Evolutionary conservation across 306 rosid species (phyloP).

Genomic region (Lotus japonicus): DNA sequence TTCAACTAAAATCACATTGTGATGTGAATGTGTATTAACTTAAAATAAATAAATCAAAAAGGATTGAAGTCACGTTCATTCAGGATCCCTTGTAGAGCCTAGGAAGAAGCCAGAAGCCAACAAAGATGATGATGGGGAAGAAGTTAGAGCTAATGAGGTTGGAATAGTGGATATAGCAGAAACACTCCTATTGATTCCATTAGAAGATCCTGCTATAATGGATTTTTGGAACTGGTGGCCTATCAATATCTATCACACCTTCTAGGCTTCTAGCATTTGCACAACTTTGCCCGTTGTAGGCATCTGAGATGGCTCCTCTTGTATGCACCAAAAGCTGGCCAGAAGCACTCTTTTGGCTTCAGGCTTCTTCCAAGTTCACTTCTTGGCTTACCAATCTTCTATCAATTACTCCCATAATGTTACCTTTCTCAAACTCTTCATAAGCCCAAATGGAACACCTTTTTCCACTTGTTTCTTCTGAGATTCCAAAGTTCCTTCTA

Average conservation of each 20-base stretch:
- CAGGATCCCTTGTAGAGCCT: conserved; percentile 21
- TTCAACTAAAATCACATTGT: too few relatives aligned
- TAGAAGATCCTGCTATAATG: conserved; percentile 15
- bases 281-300: conserved; percentile 70
- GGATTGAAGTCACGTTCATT: conserved; percentile 28
- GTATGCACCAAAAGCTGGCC: conserved; percentile 81
- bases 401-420: conserved; percentile 49
- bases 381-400: conserved; percentile 37
- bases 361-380: conserved; percentile 58
- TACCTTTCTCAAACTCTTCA: conserved; percentile 66
- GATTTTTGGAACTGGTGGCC: conserved; percentile 55
- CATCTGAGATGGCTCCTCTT: conserved; percentile 69
- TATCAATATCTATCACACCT: conserved; percentile 55
- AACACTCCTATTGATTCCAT: conserved; percentile 30
- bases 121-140: conserved; percentile 41
- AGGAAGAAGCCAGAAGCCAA: conserved; percentile 19
- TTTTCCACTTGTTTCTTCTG: conserved; percentile 47
- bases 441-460: conserved; percentile 64
- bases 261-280: conserved; percentile 90
- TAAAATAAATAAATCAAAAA: too few relatives aligned
- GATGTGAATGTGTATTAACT: too few relatives aligned
- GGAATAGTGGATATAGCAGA: conserved; percentile 32
- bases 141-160: conserved; percentile 31
- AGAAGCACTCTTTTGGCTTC: conserved; percentile 50
- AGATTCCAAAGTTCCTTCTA: conserved; percentile 63